A percentile compares a stretch with the other conserved stretches of the same genome.
Conservation (phyloP, 169 alveolate species). For the Eimeria maxima region DNA sequence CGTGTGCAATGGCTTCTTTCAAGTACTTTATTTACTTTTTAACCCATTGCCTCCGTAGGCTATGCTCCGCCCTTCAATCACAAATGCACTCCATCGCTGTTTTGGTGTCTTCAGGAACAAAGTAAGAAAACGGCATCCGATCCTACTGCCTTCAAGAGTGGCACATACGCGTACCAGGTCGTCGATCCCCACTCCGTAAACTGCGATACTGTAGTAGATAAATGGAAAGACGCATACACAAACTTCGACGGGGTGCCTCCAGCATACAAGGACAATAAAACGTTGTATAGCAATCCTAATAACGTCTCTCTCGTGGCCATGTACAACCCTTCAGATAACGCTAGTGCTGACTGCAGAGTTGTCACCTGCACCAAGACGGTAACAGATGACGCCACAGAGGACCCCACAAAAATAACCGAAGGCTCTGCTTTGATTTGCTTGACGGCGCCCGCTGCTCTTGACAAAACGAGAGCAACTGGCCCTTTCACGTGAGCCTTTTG, state of each 20-base stretch:
- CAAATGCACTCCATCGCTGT: background rate
- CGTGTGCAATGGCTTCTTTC: background rate
- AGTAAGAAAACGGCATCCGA: background rate
- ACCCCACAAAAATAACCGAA: background rate
- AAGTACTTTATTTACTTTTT: background rate
- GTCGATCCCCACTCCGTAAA: background rate
- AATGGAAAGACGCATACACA: conserved; percentile 17
- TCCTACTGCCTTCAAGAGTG: background rate
- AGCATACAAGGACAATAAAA: background rate
- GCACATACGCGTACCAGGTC: conserved; percentile 59
- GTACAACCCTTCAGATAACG: background rate
- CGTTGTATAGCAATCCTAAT: background rate
- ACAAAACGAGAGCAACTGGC: background rate
- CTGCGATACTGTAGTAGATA: background rate
- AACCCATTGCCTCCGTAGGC: background rate
- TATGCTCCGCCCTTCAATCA: background rate
- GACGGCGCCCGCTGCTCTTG: conserved; percentile 36
- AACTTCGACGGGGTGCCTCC: conserved; percentile 33
- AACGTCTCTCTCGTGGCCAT: conserved; percentile 58
- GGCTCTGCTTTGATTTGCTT: background rate
- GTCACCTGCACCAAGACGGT: conserved; percentile 10
- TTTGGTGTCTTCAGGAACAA: background rate
- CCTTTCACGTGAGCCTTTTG: conserved; percentile 18
- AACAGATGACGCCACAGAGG: background rate
- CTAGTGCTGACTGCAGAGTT: conserved; percentile 39